phyloP scores from a whole-genome alignment of 2,329 filamentous ascomycete genomes.

The Exophiala phaeomuriformis region DNA sequence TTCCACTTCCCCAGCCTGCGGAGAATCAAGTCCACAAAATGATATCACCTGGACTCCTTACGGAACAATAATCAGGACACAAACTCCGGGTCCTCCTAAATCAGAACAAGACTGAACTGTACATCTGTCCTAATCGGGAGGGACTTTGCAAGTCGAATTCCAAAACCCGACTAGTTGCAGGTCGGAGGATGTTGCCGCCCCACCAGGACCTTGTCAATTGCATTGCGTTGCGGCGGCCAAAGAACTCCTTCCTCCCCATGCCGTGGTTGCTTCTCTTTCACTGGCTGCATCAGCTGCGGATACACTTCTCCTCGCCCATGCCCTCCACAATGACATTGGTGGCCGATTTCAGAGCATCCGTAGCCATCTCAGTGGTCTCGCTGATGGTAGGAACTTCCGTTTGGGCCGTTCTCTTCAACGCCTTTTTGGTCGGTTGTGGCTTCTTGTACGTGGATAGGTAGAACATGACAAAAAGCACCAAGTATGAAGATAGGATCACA shows the following conservation, averaged over 20 bases:
- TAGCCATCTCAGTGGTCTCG: slow-evolving; percentile 20
- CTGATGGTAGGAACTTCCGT: slow-evolving; percentile 45
- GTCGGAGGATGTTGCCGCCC: no score
- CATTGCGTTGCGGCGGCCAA: background rate
- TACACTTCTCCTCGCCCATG: background rate
- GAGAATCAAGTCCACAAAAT: no score
- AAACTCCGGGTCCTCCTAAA: no score
- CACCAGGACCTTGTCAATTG: no score
- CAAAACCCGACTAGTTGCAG: no score
- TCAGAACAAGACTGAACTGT: no score
- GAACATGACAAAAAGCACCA: slow-evolving; percentile 97
- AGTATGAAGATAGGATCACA: slow-evolving; percentile 84
- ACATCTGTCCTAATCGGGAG: no score
- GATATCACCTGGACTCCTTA: no score
- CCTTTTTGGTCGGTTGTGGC: slow-evolving; percentile 56
- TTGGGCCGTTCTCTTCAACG: slow-evolving; percentile 64
- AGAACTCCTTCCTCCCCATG: background rate
- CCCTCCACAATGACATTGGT: slow-evolving; percentile 4
- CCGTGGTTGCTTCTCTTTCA: background rate
- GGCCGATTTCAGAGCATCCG: slow-evolving; percentile 24
- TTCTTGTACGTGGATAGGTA: slow-evolving; percentile 93
- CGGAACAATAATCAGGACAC: no score
- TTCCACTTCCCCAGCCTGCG: no score
- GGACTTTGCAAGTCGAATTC: no score
- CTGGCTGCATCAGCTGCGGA: background rate